These are phyloP conservation scores for Saccharomyces hybrid DNA, from an alignment of 1,139 yeast species.

Conservation along the genomic window DNA sequence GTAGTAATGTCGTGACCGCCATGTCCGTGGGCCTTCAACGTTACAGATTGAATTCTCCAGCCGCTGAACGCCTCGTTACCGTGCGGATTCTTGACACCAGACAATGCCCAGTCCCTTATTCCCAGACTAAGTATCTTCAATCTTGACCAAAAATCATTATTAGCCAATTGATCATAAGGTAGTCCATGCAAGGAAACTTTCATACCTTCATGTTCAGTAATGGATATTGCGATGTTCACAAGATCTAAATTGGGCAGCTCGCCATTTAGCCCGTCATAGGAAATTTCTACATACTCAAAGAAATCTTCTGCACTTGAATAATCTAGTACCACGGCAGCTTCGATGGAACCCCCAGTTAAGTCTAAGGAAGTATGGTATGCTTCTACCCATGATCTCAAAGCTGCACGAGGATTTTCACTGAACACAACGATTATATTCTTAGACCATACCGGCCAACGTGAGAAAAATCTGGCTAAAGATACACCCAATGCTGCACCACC, in stretches of 20 bases:
- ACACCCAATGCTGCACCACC: conserved; percentile 75
- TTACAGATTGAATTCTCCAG: conserved; percentile 90
- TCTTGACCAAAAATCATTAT: conserved; percentile 45
- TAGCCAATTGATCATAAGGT: conserved; percentile 39
- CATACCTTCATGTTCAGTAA: conserved; percentile 69
- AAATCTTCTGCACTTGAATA: conserved; percentile 60
- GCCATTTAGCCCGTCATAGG: conserved; percentile 87
- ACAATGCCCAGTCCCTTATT: conserved; percentile 54
- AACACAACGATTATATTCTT: conserved; percentile 84
- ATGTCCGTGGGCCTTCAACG: conserved; percentile 50
- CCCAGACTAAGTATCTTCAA: conserved; percentile 57
- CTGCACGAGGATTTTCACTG: conserved; percentile 61
- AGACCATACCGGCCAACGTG: conserved; percentile 89
- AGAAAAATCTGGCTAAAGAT: conserved; percentile 71
- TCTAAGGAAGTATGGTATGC: conserved; percentile 86
- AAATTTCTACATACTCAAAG: conserved; percentile 66
- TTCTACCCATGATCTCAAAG: conserved; percentile 84
- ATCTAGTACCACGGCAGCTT: conserved; percentile 83
- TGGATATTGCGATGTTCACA: conserved; percentile 66
- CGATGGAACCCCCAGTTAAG: conserved; percentile 87
- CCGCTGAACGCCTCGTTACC: conserved; percentile 93
- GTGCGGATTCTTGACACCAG: conserved; percentile 54
- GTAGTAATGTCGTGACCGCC: conserved; percentile 72
- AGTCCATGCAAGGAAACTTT: conserved; percentile 60
- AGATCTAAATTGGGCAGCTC: conserved; percentile 91